phyloP scores from a whole-genome alignment of 2,329 filamentous ascomycete species.

The Diaporthe sp. region DNA sequence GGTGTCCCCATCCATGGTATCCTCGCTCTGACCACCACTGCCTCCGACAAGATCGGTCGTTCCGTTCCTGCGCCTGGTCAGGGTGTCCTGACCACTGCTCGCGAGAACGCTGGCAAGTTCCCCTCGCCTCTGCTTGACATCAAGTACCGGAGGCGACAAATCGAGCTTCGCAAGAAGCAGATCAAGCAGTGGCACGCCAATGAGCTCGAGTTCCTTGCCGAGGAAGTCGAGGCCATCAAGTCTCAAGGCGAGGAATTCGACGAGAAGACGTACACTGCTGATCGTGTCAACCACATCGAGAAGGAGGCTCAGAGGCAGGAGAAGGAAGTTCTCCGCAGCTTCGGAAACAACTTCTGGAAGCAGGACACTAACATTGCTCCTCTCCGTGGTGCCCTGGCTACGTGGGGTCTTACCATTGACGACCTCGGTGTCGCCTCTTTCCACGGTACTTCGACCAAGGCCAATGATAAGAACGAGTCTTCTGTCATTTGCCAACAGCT shows the following conservation, averaged over 20 bases:
- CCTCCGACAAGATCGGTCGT: conserved; percentile 98
- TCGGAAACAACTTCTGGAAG: conserved; percentile 99
- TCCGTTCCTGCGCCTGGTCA: conserved; percentile 97
- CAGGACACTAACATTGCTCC: conserved; percentile 93
- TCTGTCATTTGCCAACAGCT: conserved; percentile 97
- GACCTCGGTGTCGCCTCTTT: conserved; percentile 96
- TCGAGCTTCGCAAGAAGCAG: conserved; percentile 92
- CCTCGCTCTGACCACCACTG: conserved; percentile 92
- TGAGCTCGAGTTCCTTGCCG: conserved; percentile 91
- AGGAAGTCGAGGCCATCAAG: conserved; percentile 94
- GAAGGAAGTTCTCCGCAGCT: conserved; percentile 91
- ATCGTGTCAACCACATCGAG: conserved; percentile 89
- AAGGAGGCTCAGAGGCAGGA: conserved; percentile 90
- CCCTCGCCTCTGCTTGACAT: conserved; percentile 96
- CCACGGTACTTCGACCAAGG: conserved; percentile 98
- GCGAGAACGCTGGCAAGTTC: conserved; percentile 91
- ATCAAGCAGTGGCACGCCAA: conserved; percentile 98
- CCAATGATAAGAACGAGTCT: conserved; percentile 99
- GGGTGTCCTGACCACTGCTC: conserved; percentile 95
- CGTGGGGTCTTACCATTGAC: conserved; percentile 97
- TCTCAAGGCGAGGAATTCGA: conserved; percentile 80
- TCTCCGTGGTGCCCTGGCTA: conserved; percentile 94
- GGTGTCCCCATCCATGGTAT: conserved; percentile 98
- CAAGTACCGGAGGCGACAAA: conserved; percentile 95
- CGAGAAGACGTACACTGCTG: conserved; percentile 86